Conservation (phyloP, 1,139 yeast genomes). For the Candida frijolesensis region DNA sequence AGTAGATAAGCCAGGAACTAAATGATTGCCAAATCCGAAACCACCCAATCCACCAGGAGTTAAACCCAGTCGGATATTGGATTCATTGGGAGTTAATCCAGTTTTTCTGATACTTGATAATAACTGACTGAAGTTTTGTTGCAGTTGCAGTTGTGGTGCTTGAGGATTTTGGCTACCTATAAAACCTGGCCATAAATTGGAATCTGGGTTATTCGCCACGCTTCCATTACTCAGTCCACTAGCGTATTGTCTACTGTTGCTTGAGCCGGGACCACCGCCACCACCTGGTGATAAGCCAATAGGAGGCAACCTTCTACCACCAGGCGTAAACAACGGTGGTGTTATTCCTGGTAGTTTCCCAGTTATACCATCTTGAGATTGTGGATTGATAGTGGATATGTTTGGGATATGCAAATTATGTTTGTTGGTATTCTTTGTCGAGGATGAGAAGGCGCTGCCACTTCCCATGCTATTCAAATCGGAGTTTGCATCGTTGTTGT, state of each 20-base stretch:
- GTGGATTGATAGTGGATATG: constrained; percentile 26
- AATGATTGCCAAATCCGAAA: constrained; percentile 35
- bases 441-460: constrained; percentile 4
- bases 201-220: neutral
- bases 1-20: constrained; percentile 42
- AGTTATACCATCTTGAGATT: constrained; percentile 11
- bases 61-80: constrained; percentile 64
- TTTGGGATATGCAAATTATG: constrained; percentile 40
- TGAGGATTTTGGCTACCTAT: constrained; percentile 14
- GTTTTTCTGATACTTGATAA: constrained; percentile 45
- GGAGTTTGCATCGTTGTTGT: constrained; percentile 3
- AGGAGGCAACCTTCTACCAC: constrained; percentile 63
- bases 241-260: constrained; percentile 7
- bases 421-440: constrained; percentile 21
- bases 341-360: constrained; percentile 47
- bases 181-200: constrained; percentile 3
- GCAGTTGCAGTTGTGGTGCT: constrained; percentile 15
- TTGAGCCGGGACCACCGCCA: neutral
- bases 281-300: constrained; percentile 46
- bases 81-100: constrained; percentile 73
- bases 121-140: constrained; percentile 27
- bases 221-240: constrained; percentile 4
- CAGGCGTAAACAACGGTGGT: constrained; percentile 62
- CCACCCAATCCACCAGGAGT: constrained; percentile 47
- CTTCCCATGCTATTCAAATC: constrained; percentile 6